These are phyloP conservation scores for Rhizophora apiculata DNA, from an alignment of 345 rosid species.

Conservation along the genomic window DNA sequence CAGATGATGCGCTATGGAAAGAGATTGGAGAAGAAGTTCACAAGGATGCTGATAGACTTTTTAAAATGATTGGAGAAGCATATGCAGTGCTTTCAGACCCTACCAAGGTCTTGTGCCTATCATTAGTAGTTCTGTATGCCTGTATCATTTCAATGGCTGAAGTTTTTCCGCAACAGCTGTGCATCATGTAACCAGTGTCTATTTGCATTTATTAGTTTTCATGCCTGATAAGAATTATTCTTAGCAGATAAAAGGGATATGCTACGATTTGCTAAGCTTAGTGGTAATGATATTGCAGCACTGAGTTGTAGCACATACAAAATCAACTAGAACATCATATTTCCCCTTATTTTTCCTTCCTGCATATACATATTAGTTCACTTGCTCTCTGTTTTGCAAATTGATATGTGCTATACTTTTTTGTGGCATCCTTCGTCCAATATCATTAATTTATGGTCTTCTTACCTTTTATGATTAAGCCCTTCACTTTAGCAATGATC, in stretches of 20 bases:
- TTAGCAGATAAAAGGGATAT: not conserved
- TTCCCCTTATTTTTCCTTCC: too few relatives aligned
- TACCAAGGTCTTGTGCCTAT: conserved; percentile 39
- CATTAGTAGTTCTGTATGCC: not conserved
- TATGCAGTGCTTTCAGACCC: conserved; percentile 93
- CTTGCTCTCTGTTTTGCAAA: too few relatives aligned
- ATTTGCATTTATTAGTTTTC: not conserved
- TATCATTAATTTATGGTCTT: too few relatives aligned
- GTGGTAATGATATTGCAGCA: not conserved
- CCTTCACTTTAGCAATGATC: not conserved
- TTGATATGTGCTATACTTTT: too few relatives aligned
- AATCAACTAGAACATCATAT: too few relatives aligned
- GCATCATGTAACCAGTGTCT: not conserved
- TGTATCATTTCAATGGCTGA: not conserved
- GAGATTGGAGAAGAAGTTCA: conserved; percentile 83
- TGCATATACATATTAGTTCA: too few relatives aligned
- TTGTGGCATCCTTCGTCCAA: too few relatives aligned
- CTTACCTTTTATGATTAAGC: not conserved
- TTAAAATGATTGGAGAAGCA: conserved; percentile 95
- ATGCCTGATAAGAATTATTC: not conserved
- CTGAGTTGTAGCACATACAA: too few relatives aligned
- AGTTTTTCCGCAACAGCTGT: not conserved
- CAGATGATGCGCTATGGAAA: conserved; percentile 77
- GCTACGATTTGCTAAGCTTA: not conserved
- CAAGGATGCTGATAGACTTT: conserved; percentile 79